Conservation (phyloP, 371 early-diverging fungal genomes). For the Apophysomyces sp. region DNA sequence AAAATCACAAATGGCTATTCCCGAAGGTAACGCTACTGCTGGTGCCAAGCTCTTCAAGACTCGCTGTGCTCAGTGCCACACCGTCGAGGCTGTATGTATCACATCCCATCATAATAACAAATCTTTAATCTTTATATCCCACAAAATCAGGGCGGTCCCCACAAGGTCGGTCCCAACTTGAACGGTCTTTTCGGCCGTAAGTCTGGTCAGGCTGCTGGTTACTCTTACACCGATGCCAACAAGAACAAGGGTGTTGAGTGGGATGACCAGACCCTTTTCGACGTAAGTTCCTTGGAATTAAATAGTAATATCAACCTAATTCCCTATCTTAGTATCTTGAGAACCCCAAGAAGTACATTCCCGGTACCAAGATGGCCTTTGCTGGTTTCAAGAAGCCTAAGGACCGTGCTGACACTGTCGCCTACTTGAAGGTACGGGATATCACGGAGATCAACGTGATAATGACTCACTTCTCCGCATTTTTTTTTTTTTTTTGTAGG, state of each 20-base stretch:
- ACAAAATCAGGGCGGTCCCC: conserved; percentile 69
- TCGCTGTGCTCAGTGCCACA: conserved; percentile 98
- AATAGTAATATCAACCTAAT: neutral
- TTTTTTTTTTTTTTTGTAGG: neutral
- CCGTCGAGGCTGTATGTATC: conserved; percentile 77
- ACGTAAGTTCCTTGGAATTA: conserved; percentile 19
- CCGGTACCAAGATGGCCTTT: conserved; percentile 98
- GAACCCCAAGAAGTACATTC: conserved; percentile 98
- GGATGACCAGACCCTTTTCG: conserved; percentile 84
- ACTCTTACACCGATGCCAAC: conserved; percentile 95
- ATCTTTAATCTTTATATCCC: neutral
- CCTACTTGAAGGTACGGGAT: conserved; percentile 80
- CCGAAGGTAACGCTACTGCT: conserved; percentile 51
- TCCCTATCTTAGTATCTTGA: conserved; percentile 66
- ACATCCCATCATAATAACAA: neutral
- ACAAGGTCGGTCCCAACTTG: conserved; percentile 97
- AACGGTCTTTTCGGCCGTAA: conserved; percentile 90
- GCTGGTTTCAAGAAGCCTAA: conserved; percentile 98
- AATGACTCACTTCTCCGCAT: neutral
- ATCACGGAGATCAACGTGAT: conserved; percentile 17
- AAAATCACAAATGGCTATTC: conserved; percentile 18
- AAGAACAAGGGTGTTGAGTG: conserved; percentile 84
- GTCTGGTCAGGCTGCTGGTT: conserved; percentile 87
- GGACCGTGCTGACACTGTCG: conserved; percentile 86
- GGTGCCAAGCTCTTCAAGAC: conserved; percentile 99